Conservation (phyloP, 352 stramenopile species). For the Phytophthora europaea region DNA sequence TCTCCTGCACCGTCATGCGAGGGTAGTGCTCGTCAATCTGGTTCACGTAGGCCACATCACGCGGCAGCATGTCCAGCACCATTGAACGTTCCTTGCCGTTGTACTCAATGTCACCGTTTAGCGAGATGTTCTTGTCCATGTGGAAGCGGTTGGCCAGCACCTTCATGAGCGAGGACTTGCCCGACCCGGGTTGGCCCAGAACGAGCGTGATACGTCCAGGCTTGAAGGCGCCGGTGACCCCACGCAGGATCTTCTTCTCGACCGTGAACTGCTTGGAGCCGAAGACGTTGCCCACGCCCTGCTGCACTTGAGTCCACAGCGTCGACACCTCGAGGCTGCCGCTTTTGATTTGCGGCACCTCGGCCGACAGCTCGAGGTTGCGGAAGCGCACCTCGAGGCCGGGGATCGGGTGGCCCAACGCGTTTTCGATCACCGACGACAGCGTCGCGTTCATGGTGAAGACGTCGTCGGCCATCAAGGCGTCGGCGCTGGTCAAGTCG, state of each 20-base stretch:
- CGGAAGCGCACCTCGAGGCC: constrained; percentile 69
- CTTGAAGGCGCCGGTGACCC: constrained; percentile 57
- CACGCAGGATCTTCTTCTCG: constrained; percentile 60
- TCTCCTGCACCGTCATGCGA: constrained; percentile 62
- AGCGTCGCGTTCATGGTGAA: constrained; percentile 71
- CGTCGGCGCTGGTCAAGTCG: constrained; percentile 55
- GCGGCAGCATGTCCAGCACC: constrained; percentile 43
- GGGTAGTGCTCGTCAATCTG: constrained; percentile 57
- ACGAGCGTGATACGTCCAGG: constrained; percentile 65
- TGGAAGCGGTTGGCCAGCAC: constrained; percentile 62
- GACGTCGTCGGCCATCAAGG: constrained; percentile 59
- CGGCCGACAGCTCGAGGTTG: constrained; percentile 53
- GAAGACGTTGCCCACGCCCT: too few species aligned
- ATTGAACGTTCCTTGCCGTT: constrained; percentile 53
- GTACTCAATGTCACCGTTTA: constrained; percentile 57
- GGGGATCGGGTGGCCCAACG: constrained; percentile 53
- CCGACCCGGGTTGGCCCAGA: constrained; percentile 42
- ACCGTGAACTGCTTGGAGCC: constrained; percentile 38
- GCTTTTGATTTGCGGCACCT: constrained; percentile 36
- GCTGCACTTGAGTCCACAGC: too few species aligned
- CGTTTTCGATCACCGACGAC: constrained; percentile 54
- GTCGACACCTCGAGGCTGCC: constrained; percentile 52
- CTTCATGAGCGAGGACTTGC: constrained; percentile 52
- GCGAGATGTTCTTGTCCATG: constrained; percentile 51
- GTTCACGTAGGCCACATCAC: constrained; percentile 62